Conservation (phyloP, 805 yeast genomes). For the Ogataea methylovora region DNA sequence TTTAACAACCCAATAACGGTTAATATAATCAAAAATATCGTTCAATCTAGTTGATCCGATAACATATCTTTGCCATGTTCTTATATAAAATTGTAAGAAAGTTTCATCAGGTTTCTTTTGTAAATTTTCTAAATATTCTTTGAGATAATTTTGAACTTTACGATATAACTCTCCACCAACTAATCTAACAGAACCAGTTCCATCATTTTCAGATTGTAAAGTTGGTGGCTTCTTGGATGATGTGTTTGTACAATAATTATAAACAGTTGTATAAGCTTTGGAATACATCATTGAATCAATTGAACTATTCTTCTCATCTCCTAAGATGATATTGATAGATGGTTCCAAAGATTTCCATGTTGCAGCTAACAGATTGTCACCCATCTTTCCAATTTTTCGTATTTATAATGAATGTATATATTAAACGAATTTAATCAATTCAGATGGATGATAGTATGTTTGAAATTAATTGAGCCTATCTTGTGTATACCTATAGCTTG, state of each 20-base stretch:
- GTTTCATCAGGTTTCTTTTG: conserved; percentile 50
- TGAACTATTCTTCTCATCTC: conserved; percentile 55
- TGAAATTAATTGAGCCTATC: too few species aligned
- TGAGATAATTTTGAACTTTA: conserved; percentile 60
- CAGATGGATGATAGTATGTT: too few species aligned
- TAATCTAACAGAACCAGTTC: conserved; percentile 29
- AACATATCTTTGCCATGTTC: conserved; percentile 82
- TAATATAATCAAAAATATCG: conserved; percentile 91
- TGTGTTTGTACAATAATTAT: conserved; percentile 84
- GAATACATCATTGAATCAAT: conserved; percentile 70
- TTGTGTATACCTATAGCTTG: background rate
- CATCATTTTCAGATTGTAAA: conserved; percentile 12
- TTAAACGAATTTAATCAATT: too few species aligned
- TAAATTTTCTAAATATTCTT: conserved; percentile 46
- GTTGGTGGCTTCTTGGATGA: conserved; percentile 42
- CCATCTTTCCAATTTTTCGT: too few species aligned
- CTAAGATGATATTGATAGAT: conserved; percentile 61
- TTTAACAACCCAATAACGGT: conserved; percentile 95
- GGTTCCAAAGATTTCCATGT: conserved; percentile 80
- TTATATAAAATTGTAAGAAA: conserved; percentile 75
- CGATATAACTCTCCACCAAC: conserved; percentile 88
- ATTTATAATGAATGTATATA: too few species aligned
- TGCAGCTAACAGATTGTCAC: conserved; percentile 17
- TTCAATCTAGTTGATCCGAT: conserved; percentile 88
- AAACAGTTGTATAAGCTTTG: conserved; percentile 87